Evolutionary conservation across 352 stramenopile genomes (phyloP), one percentile per base, ranked within the genome.

Genomic region (Pythium aristosporum): DNA sequence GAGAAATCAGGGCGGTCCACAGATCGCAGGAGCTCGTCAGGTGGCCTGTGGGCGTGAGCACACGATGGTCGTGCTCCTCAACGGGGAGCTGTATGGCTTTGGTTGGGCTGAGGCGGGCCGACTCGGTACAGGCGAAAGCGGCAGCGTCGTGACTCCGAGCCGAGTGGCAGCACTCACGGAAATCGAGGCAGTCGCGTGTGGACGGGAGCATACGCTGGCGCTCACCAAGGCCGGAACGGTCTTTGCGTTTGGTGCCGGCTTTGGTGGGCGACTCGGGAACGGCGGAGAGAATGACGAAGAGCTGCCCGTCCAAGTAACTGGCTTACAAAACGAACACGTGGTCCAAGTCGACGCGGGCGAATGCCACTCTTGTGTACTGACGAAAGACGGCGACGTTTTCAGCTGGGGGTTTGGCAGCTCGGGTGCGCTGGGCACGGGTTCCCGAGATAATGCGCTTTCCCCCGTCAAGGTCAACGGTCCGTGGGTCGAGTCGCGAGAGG

Each of bases 351-450:
- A 91, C 39, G 88, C 83, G 30, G 88, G 87, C 5, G 87, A 96
- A 57, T 93, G 86, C 48, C 88, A 96, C 46, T 95, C 87, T 1
- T 79, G 69, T 49, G 88, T 82, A 5, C 57, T 96, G 41, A 89
- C 65, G 36, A 57, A 70, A 37, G 65, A 80, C 1, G 88, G 87
- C 5, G 69, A 89, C 11, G 72, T 96, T 12, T 96, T 86, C 39
- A 96, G 85, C 16, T 96, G 87, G 87, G 87, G 88, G 0, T 94
- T 95, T 50, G 87, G 88, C n/a, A 81, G 68, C 28, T 95, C 85
- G 2, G 87, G 87, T 2, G 87, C 88, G 15, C 63, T 96, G 9
- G 88, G 88, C 6, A 79, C 82, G 42, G 85, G 76, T 1, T 75
- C 68, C 7, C 61, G 74, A 56, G 83, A 94, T 2, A 92, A 92